These are phyloP conservation scores for Yamadazyma membranifaciens DNA, from an alignment of 1,139 yeast species.

Conservation along the genomic window DNA sequence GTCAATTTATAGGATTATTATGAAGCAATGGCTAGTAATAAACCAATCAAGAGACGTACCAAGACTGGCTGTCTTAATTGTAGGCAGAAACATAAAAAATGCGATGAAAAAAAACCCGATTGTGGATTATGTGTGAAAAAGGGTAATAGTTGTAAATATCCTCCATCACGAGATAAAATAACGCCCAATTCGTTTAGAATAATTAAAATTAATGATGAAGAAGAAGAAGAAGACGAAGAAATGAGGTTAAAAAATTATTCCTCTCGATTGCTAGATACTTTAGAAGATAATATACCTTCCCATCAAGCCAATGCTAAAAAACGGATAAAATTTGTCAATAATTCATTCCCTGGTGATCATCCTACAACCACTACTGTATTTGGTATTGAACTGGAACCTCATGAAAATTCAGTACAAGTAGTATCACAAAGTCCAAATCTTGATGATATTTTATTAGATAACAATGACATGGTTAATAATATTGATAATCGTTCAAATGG, in stretches of 20 bases:
- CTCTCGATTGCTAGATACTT: conserved; percentile 16
- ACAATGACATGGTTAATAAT: background rate
- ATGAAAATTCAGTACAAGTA: background rate
- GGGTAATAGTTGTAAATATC: conserved; percentile 38
- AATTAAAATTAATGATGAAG: conserved; percentile 7
- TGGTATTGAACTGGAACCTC: background rate
- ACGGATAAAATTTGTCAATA: background rate
- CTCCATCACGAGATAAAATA: conserved; percentile 14
- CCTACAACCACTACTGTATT: background rate
- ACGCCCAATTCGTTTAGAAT: conserved; percentile 14
- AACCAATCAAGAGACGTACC: conserved; percentile 26
- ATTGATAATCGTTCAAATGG: background rate
- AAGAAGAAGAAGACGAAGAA: conserved; percentile 10
- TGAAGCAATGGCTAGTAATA: background rate
- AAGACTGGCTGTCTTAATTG: conserved; percentile 47
- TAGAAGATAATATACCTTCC: conserved; percentile 2
- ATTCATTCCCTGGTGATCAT: background rate
- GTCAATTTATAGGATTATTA: no score
- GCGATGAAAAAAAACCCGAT: conserved; percentile 41
- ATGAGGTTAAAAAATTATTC: conserved; percentile 14
- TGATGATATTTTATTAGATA: background rate
- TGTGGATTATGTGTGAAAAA: conserved; percentile 34
- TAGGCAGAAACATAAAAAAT: conserved; percentile 42
- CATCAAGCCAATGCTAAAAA: background rate
- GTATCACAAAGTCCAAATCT: background rate